phyloP scores from a whole-genome alignment of 257 asterid species.

The Solanum virginianum region DNA sequence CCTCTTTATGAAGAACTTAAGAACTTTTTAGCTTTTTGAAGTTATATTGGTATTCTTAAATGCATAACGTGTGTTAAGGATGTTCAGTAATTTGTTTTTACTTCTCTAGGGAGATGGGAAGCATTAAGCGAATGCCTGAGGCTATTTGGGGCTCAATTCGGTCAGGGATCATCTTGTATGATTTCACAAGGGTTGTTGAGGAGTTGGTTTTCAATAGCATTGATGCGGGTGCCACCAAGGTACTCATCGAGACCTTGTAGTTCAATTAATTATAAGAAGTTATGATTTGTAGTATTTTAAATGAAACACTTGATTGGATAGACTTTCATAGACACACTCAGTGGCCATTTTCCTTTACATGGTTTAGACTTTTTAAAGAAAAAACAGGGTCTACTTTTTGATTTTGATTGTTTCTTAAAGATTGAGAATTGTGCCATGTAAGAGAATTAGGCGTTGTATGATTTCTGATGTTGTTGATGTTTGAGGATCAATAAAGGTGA shows the following conservation, averaged over 20 bases:
- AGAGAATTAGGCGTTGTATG: not conserved
- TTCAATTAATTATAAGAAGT: not conserved
- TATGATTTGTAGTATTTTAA: not conserved
- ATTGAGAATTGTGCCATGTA: not conserved
- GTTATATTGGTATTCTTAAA: too few species aligned
- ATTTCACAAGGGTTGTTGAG: constrained; percentile 73
- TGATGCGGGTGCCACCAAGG: constrained; percentile 88
- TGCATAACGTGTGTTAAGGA: not conserved
- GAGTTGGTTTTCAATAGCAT: constrained; percentile 80
- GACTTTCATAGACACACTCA: not conserved
- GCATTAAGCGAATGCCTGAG: constrained; percentile 63
- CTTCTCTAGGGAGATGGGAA: constrained; percentile 32
- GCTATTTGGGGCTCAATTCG: constrained; percentile 53
- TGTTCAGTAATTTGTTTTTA: not conserved
- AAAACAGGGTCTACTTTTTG: not conserved
- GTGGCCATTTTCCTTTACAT: not conserved
- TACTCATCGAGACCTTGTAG: not conserved
- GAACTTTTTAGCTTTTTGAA: not conserved
- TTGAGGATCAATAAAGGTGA: not conserved
- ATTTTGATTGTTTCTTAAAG: not conserved
- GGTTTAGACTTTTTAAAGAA: not conserved
- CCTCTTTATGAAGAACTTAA: not conserved
- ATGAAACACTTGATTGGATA: not conserved
- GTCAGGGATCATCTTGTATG: constrained; percentile 61
- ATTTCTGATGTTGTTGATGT: not conserved